Conservation (phyloP, 2,329 filamentous ascomycete species). For the Verticillium albo-atrum region DNA sequence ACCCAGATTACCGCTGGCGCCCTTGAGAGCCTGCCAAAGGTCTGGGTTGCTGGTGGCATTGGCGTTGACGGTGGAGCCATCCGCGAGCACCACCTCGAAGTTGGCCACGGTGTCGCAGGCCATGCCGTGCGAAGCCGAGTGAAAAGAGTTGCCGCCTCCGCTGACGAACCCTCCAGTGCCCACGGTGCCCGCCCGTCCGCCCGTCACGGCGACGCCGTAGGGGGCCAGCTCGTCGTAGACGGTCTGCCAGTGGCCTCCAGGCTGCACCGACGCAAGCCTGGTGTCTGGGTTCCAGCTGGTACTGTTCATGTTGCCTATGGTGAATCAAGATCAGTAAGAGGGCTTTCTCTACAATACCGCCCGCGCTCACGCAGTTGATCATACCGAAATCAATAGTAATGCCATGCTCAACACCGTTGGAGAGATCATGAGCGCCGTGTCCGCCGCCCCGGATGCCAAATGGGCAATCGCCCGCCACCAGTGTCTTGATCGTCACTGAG, state of each 20-base stretch:
- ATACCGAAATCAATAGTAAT: conserved; percentile 30
- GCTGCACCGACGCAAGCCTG: conserved; percentile 25
- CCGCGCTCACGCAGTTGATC: background rate
- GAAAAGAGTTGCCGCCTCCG: conserved; percentile 31
- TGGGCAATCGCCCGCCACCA: conserved; percentile 22
- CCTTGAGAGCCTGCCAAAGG: conserved; percentile 41
- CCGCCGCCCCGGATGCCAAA: conserved; percentile 36
- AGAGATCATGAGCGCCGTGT: conserved; percentile 24
- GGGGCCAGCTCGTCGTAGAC: conserved; percentile 30
- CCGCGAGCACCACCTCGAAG: conserved; percentile 42
- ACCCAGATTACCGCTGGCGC: conserved; percentile 42
- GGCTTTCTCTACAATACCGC: background rate
- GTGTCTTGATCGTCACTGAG: conserved; percentile 25
- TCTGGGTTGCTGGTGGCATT: conserved; percentile 32
- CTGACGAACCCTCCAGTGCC: conserved; percentile 28
- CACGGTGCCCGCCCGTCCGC: conserved; percentile 30
- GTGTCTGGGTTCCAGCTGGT: conserved; percentile 22
- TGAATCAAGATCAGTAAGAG: background rate
- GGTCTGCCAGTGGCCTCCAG: conserved; percentile 30
- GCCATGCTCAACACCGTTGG: conserved; percentile 30
- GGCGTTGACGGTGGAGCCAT: conserved; percentile 36
- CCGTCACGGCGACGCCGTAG: conserved; percentile 25
- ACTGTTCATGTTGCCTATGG: conserved; percentile 21
- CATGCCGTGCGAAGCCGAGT: conserved; percentile 34
- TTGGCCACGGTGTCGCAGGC: conserved; percentile 39